A percentile compares a stretch with the other conserved stretches of the same genome.
These are phyloP conservation scores for Pestalotiopsis sp. DNA, from an alignment of 2,329 filamentous ascomycete genomes.

Conservation along the genomic window DNA sequence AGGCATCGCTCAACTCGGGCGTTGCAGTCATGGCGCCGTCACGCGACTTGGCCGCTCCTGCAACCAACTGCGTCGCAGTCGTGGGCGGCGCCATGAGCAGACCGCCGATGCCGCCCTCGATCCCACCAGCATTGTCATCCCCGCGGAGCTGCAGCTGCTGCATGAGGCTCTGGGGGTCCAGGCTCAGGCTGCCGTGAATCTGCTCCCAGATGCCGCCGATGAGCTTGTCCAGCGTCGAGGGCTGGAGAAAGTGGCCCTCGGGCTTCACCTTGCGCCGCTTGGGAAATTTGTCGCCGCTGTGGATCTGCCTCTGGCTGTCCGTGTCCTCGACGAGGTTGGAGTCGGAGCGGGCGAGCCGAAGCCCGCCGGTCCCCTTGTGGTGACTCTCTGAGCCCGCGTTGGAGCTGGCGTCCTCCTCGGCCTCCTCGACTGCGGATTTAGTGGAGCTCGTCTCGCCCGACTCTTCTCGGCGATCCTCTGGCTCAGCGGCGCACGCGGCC, in stretches of 20 bases:
- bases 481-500: background rate
- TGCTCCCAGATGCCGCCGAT: constrained; percentile 37
- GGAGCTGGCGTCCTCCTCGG: background rate
- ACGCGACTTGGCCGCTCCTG: background rate
- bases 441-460: background rate
- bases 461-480: background rate
- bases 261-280: constrained; percentile 25
- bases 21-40: background rate
- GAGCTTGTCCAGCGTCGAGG: constrained; percentile 31
- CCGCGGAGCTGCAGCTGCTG: constrained; percentile 26
- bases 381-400: constrained; percentile 1
- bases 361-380: constrained; percentile 20
- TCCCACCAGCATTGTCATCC: constrained; percentile 16
- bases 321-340: constrained; percentile 23
- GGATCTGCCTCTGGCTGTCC: constrained; percentile 27
- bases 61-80: background rate
- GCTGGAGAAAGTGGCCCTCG: constrained; percentile 31
- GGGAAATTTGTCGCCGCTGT: constrained; percentile 21
- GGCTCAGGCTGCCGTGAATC: constrained; percentile 30
- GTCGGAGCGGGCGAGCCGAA: constrained; percentile 20
- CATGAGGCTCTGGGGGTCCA: constrained; percentile 31
- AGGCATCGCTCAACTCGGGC: constrained; percentile 18
- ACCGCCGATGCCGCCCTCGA: constrained; percentile 10
- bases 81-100: constrained; percentile 12
- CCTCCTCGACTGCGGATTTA: background rate